Evolutionary conservation across 108 stramenopile genomes (phyloP), one percentile per base, ranked within the genome.

Genomic region (Discostella pseudostelligera): DNA sequence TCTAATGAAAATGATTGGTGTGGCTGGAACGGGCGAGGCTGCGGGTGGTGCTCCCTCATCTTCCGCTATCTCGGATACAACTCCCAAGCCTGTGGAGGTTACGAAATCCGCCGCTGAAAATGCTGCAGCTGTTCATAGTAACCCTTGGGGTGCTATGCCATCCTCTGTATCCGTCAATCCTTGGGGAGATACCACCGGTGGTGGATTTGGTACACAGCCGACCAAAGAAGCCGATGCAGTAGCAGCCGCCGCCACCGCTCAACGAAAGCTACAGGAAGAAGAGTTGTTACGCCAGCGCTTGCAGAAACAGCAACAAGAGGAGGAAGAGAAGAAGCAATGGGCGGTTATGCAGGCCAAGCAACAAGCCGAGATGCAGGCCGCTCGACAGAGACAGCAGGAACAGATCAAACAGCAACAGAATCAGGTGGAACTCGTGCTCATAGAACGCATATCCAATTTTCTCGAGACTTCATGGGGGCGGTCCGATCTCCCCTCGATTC

Each of bases 1-100:
- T 26, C 66, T 94, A 35, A 94, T 94, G 93, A 72, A 84, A 53
- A 89, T 94, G 93, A 94, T 94, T 75, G 93, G 93, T 9, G 93
- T 91, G 4, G 65, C 50, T 8, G 80, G 61, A 28, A 62, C 56
- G n/a, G 80, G 72, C 21, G 62, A 56, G 5, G 54, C 55, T 14
- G 59, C 70, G 8, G 53, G 62, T 37, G 58, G 50, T 12, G 35
- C 13, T 3, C 32, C 55, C 26, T 56, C 55, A 9, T 17, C 37
- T n/a, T 35, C 37, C n/a, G 32, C 36, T 36, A 32, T n/a, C 1
- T 4, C 55, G 17, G 55, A 56, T 16, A 4, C 37, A 3, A 17
- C 10, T n/a, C 55, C 55, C 2, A n/a, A 62, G 48, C 22, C 63
- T 40, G 48, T 37, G 36, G 65, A 62, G 62, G 65, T 14, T 24